A percentile compares a stretch with the other conserved stretches of the same genome.
phyloP scores from a whole-genome alignment of 2,329 filamentous ascomycete genomes.

The Trichoderma hamatum region DNA sequence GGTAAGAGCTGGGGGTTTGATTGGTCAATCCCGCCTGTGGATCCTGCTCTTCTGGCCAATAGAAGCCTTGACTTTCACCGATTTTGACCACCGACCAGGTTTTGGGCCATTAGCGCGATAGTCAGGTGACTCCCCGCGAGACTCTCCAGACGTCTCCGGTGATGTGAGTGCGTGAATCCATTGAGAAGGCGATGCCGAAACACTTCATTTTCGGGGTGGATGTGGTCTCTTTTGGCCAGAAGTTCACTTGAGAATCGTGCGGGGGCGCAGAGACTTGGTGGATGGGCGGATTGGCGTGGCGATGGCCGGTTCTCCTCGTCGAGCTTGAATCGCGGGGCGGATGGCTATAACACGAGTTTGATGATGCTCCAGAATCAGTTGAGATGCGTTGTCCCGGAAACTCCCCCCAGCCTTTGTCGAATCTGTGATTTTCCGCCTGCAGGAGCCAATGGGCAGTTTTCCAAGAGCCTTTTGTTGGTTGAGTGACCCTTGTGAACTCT shows the following conservation, averaged over 20 bases:
- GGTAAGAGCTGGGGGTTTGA: constrained; percentile 36
- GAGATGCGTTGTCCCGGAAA: not conserved
- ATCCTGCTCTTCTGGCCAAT: constrained; percentile 37
- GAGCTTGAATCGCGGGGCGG: constrained; percentile 5
- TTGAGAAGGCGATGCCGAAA: constrained; percentile 19
- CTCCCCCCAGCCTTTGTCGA: not conserved
- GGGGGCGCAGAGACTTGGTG: not conserved
- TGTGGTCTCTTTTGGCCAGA: not conserved
- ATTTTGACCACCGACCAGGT: constrained; percentile 32
- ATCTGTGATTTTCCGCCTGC: not conserved
- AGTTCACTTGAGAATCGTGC: not conserved
- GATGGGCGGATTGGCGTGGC: constrained; percentile 12
- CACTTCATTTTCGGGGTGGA: constrained; percentile 21
- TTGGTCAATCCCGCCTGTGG: constrained; percentile 33
- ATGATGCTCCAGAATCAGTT: not conserved
- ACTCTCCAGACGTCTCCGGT: constrained; percentile 23
- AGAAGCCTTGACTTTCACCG: constrained; percentile 38
- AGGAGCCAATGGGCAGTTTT: not conserved
- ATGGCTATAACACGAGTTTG: not conserved
- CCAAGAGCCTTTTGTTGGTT: not conserved
- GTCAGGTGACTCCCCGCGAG: constrained; percentile 34
- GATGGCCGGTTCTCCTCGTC: not conserved
- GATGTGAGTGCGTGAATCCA: constrained; percentile 19
- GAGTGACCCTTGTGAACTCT: constrained; percentile 7
- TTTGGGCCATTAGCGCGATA: constrained; percentile 12